These are phyloP conservation scores for Ceratorhiza oryzae-sativae DNA, from an alignment of 1,284 basidiomycete species.

Conservation along the genomic window DNA sequence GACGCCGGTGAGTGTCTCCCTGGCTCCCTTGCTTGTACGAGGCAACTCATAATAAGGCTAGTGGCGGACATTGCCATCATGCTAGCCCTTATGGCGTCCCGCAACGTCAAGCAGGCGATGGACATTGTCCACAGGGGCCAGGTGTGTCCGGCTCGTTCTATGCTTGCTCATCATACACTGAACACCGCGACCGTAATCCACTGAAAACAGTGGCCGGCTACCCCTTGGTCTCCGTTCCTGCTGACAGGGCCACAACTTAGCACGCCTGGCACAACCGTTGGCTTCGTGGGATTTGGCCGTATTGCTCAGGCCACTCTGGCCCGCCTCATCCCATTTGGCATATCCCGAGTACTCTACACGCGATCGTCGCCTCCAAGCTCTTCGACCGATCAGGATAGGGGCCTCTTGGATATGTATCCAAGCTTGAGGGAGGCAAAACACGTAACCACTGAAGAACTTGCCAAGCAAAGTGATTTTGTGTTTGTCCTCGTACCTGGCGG, in stretches of 20 bases:
- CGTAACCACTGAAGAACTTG: slow-evolving; percentile 72
- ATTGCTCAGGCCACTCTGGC: slow-evolving; percentile 83
- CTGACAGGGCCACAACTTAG: slow-evolving; percentile 83
- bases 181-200: background rate
- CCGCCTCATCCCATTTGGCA: slow-evolving; percentile 79
- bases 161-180: background rate
- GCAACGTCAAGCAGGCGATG: slow-evolving; percentile 73
- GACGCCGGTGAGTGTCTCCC: slow-evolving; percentile 68
- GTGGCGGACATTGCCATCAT: slow-evolving; percentile 89
- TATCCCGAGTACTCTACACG: slow-evolving; percentile 74
- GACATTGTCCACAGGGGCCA: slow-evolving; percentile 70
- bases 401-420: slow-evolving; percentile 53
- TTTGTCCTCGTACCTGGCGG: slow-evolving; percentile 87
- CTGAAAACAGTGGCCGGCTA: slow-evolving; percentile 60
- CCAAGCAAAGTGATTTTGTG: slow-evolving; percentile 76
- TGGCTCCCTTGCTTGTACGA: background rate
- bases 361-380: slow-evolving; percentile 49
- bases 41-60: slow-evolving; percentile 47
- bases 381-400: slow-evolving; percentile 48
- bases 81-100: slow-evolving; percentile 88
- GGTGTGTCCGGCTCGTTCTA: slow-evolving; percentile 53
- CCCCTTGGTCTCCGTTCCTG: slow-evolving; percentile 81
- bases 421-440: slow-evolving; percentile 62
- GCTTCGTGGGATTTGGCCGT: slow-evolving; percentile 93
- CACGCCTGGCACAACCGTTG: slow-evolving; percentile 63